Base-by-base conservation (phyloP, 83 land plant genomes). In the Thuja plicata region DNA sequence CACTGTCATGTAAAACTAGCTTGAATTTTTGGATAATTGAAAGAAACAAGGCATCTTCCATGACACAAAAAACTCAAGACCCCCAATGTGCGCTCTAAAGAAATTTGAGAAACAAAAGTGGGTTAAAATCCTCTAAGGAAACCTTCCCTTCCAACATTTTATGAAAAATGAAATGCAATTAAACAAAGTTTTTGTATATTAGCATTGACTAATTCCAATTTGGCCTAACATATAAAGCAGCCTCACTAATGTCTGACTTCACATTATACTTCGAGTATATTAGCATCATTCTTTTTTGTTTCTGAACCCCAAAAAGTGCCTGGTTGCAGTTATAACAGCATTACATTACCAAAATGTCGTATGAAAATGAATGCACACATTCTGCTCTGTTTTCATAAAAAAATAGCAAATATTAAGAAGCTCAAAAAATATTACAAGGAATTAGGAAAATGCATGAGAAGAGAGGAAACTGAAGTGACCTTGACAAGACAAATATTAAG, bases 401-500 rank as follows among this genome's bases (percentile, higher is more conserved):
- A 30, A 9, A 24, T 16, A 9, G 37, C 2, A 52, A 80, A 85
- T 16, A 17, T 13, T 60, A 21, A 41, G n/a, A 8, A 21, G 48
- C 84, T 50, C 41, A 1, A 7, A 35, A 43, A 80, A 1, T 0
- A 38, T 40, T 0, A 37, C 21, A 79, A 82, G 15, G 27, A 82
- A 3, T 43, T 41, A 82, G 40, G n/a, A 24, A 43, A 45, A 82
- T 9, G 27, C 32, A 27, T 83, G 5, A 83, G 34, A 83, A 80
- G 11, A n/a, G 40, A 8, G 60, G 82, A 11, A 62, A 37, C 60
- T 34, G 34, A 78, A 16, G 38, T 7, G 92, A 96, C 99, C 99
- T 97, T 89, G 89, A 92, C 91, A 57, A 98, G 92, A 89, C n/a
- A n/a, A n/a, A n/a, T n/a, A n/a, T n/a, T n/a, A n/a, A n/a, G n/a